Evolutionary conservation across 805 yeast species (phyloP), one percentile per base, ranked within the genome.

Genomic region (Wickerhamomyces bovis): DNA sequence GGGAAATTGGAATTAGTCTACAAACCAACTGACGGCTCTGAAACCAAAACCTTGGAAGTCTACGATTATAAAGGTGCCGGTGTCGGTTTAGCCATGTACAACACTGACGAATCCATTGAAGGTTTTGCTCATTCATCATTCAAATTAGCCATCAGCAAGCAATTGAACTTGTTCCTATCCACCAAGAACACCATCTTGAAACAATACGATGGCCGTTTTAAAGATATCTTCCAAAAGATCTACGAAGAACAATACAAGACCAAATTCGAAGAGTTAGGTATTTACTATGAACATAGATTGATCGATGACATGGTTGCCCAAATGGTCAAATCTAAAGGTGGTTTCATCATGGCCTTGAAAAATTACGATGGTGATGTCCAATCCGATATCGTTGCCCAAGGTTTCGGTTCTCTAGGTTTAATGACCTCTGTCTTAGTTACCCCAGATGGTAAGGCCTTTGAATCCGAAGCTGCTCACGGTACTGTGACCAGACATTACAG

Each of bases 281-380:
- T 85, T 53, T 76, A 79, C 72, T 85, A 84, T 58, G 90, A 85
- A 65, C 94, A 85, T 66, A 77, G 94, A 66, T 73, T 85, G 61
- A 85, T 85, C 52, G 94, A 85, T 65, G 94, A 85, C 63, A 85
- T 85, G 89, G 94, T 85, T 50, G 92, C 92, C 5, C 94, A 85
- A 67, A 85, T 85, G 94, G 68, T 85, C 61, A 85, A 85, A 66
- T 85, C 92, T 22, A 81, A 81, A 59, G 94, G 94, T 60, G 94
- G 94, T 6, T 85, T 77, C 61, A 77, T 85, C 51, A 76, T 85
- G 73, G 92, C 92, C 42, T 72, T 85, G 72, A 85, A 85, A 67
- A 85, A 85, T 67, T 85, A 85, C 62, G 94, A 85, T 63, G 94
- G 94, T 67, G 94, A 85, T 63, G 94, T 85, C 46, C 89, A 84